Percentiles rank a stretch among this genome's conserved stretches.
phyloP scores from a whole-genome alignment of 306 rosid species.

The Astragalus glycyphyllos region DNA sequence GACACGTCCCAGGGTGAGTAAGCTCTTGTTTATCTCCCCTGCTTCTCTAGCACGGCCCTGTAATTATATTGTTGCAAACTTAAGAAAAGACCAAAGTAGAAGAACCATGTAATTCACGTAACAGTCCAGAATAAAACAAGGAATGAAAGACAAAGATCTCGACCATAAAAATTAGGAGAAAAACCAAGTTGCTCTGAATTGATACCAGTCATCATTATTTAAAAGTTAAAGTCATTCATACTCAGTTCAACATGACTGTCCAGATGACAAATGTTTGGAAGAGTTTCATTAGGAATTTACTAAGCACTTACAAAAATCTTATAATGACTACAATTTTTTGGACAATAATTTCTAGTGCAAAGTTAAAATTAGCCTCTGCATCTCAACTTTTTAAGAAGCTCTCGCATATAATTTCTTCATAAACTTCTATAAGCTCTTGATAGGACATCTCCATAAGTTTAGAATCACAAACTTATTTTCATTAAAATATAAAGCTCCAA shows the following conservation, averaged over 20 bases:
- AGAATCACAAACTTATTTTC: neutral
- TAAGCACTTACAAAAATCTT: neutral
- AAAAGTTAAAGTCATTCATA: neutral
- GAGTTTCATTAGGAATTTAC: no score
- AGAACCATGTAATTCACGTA: neutral
- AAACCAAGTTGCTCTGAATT: slow-evolving; percentile 24
- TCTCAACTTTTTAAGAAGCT: neutral
- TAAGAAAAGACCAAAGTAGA: neutral
- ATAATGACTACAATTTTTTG: neutral
- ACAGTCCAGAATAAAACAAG: neutral
- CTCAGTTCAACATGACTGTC: slow-evolving; percentile 9
- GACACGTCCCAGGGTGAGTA: slow-evolving; percentile 95
- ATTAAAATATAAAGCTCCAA: neutral
- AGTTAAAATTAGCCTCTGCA: neutral
- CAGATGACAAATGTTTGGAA: no score
- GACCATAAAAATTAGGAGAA: neutral
- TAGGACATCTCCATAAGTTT: neutral
- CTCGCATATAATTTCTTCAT: neutral
- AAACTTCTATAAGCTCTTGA: neutral
- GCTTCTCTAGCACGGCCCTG: slow-evolving; percentile 99
- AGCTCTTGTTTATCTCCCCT: slow-evolving; percentile 98
- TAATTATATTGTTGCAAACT: slow-evolving; percentile 37
- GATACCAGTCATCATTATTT: neutral
- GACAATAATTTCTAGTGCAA: neutral
- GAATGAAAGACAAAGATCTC: neutral